phyloP scores from a whole-genome alignment of 768 basidiomycete genomes.

The Postia placenta region DNA sequence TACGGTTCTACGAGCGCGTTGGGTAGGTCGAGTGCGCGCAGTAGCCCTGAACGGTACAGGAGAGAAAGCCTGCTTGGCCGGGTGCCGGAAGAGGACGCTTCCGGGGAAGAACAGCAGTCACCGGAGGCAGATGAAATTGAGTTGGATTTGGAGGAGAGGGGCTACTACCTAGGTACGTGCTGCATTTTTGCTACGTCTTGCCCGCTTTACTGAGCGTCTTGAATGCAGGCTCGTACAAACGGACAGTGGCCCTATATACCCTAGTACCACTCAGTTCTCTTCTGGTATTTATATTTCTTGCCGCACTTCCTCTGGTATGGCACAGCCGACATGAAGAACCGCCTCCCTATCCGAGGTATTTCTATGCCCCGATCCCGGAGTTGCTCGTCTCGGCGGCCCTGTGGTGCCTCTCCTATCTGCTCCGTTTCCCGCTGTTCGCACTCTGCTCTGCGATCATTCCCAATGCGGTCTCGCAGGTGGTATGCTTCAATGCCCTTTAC shows the following conservation, averaged over 20 bases:
- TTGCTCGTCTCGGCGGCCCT: constrained; percentile 53
- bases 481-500: constrained; percentile 38
- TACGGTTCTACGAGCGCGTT: constrained; percentile 10
- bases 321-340: constrained; percentile 25
- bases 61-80: constrained; percentile 19
- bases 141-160: constrained; percentile 41
- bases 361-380: constrained; percentile 64
- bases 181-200: too few species aligned
- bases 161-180: constrained; percentile 43
- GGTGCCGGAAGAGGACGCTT: constrained; percentile 23
- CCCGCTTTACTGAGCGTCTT: too few species aligned
- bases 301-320: constrained; percentile 48
- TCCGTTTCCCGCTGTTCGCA: constrained; percentile 42
- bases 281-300: constrained; percentile 43
- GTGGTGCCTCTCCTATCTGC: constrained; percentile 52
- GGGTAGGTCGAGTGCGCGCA: constrained; percentile 11
- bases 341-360: constrained; percentile 35
- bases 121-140: constrained; percentile 34
- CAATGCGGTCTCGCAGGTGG: constrained; percentile 25
- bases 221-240: constrained; percentile 55
- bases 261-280: constrained; percentile 51
- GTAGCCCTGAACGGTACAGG: constrained; percentile 20
- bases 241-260: constrained; percentile 48
- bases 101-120: constrained; percentile 28
- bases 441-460: constrained; percentile 26